phyloP scores from a whole-genome alignment of 208 protist genomes.

The Acanthamoeba triangularis region DNA sequence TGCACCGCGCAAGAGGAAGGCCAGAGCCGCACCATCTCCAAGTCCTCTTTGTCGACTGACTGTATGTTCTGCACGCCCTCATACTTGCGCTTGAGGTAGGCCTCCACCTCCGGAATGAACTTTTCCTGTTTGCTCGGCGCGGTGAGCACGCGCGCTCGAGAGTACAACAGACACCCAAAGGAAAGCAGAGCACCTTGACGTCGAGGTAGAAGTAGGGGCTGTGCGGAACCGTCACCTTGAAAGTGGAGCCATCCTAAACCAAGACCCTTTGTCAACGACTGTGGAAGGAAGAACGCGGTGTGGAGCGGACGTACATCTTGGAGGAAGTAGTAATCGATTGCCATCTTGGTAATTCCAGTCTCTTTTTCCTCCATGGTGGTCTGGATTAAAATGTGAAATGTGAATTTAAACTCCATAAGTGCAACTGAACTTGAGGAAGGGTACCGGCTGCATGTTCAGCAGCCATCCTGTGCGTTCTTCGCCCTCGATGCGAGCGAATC shows the following conservation, averaged over 20 bases:
- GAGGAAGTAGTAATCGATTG: conserved; percentile 93
- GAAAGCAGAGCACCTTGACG: conserved; percentile 83
- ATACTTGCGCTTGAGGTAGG: conserved; percentile 95
- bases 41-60: conserved; percentile 96
- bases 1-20: background rate
- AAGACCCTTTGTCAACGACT: background rate
- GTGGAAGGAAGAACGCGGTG: background rate
- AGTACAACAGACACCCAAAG: conserved; percentile 79
- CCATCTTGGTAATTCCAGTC: conserved; percentile 67
- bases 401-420: background rate
- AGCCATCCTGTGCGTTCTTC: conserved; percentile 86
- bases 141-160: background rate
- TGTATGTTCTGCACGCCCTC: conserved; percentile 93
- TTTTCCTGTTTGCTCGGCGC: conserved; percentile 89
- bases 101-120: conserved; percentile 96
- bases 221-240: conserved; percentile 87
- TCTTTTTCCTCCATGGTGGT: conserved; percentile 89
- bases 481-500: conserved; percentile 64
- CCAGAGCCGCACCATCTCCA: conserved; percentile 92
- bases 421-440: background rate
- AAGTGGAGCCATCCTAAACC: conserved; percentile 87
- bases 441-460: conserved; percentile 90
- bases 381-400: conserved; percentile 64
- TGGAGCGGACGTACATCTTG: conserved; percentile 80
- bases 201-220: conserved; percentile 93